Conservation (phyloP, 768 basidiomycete species). For the Podaxis mareebaensis region DNA sequence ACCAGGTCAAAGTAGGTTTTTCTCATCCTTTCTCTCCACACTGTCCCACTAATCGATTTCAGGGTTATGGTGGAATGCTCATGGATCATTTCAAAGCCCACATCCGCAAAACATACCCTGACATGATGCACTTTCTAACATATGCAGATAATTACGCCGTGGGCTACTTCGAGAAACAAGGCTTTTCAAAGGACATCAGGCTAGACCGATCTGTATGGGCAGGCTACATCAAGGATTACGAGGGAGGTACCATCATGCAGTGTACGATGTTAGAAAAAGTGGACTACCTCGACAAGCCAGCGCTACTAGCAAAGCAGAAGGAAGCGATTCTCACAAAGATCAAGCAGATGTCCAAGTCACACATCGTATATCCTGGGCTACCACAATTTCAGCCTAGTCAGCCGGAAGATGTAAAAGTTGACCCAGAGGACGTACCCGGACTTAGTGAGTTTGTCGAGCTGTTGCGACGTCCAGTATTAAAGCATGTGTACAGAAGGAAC, state of each 20-base stretch:
- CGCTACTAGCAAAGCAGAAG: conserved; percentile 77
- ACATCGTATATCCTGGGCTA: conserved; percentile 81
- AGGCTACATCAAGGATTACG: conserved; percentile 99
- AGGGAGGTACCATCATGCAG: conserved; percentile 99
- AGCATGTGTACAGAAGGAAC: conserved; percentile 64
- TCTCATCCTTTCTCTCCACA: neutral
- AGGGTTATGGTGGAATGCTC: conserved; percentile 98
- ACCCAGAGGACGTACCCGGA: conserved; percentile 85
- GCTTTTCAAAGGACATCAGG: conserved; percentile 96
- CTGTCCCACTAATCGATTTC: neutral
- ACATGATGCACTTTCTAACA: conserved; percentile 93
- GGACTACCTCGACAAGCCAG: conserved; percentile 81
- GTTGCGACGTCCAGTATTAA: neutral
- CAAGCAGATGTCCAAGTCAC: conserved; percentile 80
- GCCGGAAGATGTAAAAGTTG: conserved; percentile 50
- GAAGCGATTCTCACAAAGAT: conserved; percentile 91
- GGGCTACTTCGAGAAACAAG: conserved; percentile 99
- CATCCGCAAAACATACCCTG: conserved; percentile 78
- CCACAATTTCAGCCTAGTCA: conserved; percentile 69
- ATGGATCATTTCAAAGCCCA: conserved; percentile 99
- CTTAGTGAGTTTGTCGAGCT: conserved; percentile 52
- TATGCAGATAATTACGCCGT: conserved; percentile 99
- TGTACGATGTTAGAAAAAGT: conserved; percentile 94
- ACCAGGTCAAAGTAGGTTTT: conserved; percentile 87
- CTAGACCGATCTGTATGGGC: conserved; percentile 93